Evolutionary conservation across 176 grass and related monocot species (phyloP).

Genomic region (sorghum (Sorghum bicolor)): DNA sequence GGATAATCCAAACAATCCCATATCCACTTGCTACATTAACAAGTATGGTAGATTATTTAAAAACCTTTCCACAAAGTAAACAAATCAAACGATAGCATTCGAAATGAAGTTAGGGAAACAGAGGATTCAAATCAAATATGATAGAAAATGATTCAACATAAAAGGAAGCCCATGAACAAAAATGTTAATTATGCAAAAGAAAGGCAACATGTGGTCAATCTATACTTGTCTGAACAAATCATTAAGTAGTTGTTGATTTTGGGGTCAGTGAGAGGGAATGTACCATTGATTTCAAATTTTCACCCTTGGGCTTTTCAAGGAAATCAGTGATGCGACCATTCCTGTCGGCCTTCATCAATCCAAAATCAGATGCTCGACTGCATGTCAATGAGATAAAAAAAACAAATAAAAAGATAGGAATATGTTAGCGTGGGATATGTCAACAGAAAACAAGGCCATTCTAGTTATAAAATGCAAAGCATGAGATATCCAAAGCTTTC

Average conservation of each 20-base stretch:
- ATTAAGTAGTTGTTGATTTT: not conserved
- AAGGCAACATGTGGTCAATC: not conserved
- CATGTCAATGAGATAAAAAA: slow-evolving; percentile 25
- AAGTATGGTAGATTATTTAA: not conserved
- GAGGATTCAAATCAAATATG: not conserved
- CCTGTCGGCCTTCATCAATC: slow-evolving; percentile 66
- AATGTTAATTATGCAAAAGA: not conserved
- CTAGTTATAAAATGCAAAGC: slow-evolving; percentile 14
- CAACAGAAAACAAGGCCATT: not conserved
- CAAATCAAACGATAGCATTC: not conserved
- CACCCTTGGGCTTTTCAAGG: slow-evolving; percentile 72
- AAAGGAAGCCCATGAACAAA: not conserved
- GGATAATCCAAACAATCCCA: slow-evolving; percentile 44
- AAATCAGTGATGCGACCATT: slow-evolving; percentile 60
- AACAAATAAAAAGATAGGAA: not conserved
- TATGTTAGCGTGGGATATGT: not conserved
- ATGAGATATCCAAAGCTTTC: not conserved
- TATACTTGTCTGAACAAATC: slow-evolving; percentile 11
- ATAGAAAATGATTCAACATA: not conserved
- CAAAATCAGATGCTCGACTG: slow-evolving; percentile 82
- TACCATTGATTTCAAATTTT: slow-evolving; percentile 78
- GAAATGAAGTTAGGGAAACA: not conserved
- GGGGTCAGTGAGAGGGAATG: not conserved
- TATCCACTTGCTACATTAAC: slow-evolving; percentile 60
- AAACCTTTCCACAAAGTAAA: not conserved